phyloP scores from a whole-genome alignment of 306 rosid genomes.

The Nissolia schottii region DNA sequence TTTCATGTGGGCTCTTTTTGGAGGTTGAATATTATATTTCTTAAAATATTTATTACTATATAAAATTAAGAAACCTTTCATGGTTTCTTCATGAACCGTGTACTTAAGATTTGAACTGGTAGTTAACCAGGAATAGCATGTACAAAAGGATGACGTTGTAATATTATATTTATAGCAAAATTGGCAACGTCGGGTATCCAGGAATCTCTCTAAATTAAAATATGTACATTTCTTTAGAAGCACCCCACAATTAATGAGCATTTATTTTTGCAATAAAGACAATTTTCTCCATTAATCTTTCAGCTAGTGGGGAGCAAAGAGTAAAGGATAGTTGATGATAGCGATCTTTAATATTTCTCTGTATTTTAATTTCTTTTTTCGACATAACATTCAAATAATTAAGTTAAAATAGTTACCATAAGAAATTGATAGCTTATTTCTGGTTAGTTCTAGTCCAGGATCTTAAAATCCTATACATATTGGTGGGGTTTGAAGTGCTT shows the following conservation, averaged over 20 bases:
- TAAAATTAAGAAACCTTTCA: not conserved
- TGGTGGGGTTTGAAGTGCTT: no score
- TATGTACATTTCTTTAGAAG: no score
- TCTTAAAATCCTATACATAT: not conserved
- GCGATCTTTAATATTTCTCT: not conserved
- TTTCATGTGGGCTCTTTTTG: conserved; percentile 24
- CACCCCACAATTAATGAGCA: not conserved
- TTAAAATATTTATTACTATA: not conserved
- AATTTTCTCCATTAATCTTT: not conserved
- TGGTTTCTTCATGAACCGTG: conserved; percentile 16
- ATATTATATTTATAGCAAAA: not conserved
- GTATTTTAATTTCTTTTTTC: not conserved
- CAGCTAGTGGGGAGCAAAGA: not conserved
- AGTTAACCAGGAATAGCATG: not conserved
- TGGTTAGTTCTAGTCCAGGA: not conserved
- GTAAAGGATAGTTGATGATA: not conserved
- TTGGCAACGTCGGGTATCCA: not conserved
- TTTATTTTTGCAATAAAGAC: not conserved
- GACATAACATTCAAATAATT: not conserved
- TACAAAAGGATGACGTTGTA: not conserved
- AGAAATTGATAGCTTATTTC: not conserved
- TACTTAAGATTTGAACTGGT: conserved; percentile 12
- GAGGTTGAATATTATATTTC: conserved; percentile 19
- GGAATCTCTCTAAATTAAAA: not conserved
- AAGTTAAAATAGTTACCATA: not conserved